These are phyloP conservation scores for Fraxinus angustifolia DNA, from an alignment of 305 asterid species.

Conservation along the genomic window DNA sequence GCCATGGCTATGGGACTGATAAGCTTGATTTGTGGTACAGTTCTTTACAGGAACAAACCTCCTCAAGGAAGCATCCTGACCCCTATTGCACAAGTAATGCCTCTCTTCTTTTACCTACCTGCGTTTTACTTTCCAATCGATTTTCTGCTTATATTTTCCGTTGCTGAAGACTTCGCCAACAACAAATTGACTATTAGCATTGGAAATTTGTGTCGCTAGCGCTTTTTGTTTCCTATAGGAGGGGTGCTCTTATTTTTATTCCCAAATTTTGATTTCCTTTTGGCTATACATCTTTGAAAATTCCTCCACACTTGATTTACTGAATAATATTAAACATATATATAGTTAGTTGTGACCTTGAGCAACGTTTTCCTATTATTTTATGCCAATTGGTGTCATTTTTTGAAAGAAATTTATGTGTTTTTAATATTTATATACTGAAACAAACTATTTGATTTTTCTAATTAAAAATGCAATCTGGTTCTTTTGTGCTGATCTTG, in stretches of 20 bases:
- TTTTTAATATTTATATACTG: slow-evolving; percentile 10
- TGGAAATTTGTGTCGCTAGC: not conserved
- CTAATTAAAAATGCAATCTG: slow-evolving; percentile 38
- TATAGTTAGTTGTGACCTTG: slow-evolving; percentile 21
- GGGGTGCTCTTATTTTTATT: not conserved
- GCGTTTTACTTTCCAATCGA: not conserved
- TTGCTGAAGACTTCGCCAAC: not conserved
- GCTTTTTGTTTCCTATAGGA: not conserved
- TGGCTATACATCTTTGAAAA: not conserved
- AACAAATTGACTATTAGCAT: not conserved
- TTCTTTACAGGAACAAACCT: slow-evolving; percentile 62
- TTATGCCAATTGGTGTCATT: slow-evolving; percentile 20
- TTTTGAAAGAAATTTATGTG: not conserved
- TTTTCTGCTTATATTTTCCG: not conserved
- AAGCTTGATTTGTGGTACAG: slow-evolving; percentile 53
- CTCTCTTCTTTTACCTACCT: not conserved
- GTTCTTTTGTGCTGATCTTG: slow-evolving; percentile 5
- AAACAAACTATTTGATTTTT: slow-evolving; percentile 31
- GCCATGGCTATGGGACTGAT: slow-evolving; percentile 84
- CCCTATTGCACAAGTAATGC: slow-evolving; percentile 71
- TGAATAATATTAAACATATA: not conserved
- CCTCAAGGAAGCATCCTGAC: slow-evolving; percentile 80
- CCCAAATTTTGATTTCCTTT: not conserved
- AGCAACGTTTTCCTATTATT: slow-evolving; percentile 24
- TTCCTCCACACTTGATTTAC: not conserved